Evolutionary conservation across 805 yeast genomes (phyloP).

Genomic region (Starmerella potacharoeniae): DNA sequence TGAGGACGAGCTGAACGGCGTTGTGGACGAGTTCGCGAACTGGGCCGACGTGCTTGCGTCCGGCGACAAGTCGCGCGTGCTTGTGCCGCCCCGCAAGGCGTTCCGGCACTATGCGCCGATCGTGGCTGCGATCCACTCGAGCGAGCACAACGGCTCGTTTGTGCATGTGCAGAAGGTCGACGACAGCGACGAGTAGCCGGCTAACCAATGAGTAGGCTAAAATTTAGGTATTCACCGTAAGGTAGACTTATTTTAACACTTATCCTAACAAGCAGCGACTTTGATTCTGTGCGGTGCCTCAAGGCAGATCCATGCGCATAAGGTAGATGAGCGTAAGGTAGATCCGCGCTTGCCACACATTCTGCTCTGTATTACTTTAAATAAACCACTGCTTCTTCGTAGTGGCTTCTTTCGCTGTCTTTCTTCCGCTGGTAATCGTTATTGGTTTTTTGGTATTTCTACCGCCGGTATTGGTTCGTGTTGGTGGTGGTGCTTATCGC

Average conservation of each 20-base stretch:
- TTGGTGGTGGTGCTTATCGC: neutral
- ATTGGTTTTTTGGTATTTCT: too few relatives aligned
- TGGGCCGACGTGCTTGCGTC: constrained; percentile 48
- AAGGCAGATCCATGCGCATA: too few relatives aligned
- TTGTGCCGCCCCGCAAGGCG: constrained; percentile 60
- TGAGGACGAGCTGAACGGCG: constrained; percentile 43
- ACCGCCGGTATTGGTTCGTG: neutral
- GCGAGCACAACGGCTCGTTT: constrained; percentile 32
- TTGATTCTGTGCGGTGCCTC: too few relatives aligned
- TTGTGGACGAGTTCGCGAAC: constrained; percentile 42
- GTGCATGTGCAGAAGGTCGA: constrained; percentile 26
- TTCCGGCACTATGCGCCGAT: constrained; percentile 89
- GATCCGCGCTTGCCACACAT: too few relatives aligned
- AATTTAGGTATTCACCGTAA: too few relatives aligned
- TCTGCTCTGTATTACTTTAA: too few relatives aligned
- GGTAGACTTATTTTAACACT: neutral
- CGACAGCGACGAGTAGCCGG: neutral
- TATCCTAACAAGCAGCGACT: too few relatives aligned
- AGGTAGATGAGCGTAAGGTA: too few relatives aligned
- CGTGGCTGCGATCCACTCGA: constrained; percentile 72
- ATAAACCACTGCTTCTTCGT: too few relatives aligned
- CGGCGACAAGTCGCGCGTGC: constrained; percentile 43
- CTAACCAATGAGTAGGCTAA: neutral
- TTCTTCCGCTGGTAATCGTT: too few relatives aligned
- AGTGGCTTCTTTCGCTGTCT: too few relatives aligned